Conservation (phyloP, 257 asterid genomes). For the Ophiorrhiza pumila region DNA sequence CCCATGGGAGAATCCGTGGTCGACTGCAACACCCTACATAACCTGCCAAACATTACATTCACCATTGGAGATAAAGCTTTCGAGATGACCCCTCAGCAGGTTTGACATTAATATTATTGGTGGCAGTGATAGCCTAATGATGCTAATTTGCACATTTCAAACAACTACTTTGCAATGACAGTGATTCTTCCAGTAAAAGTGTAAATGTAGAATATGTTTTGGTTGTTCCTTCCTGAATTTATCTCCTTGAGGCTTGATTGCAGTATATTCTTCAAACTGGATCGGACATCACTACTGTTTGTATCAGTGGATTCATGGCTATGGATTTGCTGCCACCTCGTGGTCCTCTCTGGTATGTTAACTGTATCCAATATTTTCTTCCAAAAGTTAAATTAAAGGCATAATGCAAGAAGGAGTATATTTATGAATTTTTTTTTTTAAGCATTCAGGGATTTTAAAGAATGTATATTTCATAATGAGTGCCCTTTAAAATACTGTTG, state of each 20-base stretch:
- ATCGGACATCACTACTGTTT: constrained; percentile 51
- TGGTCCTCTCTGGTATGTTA: constrained; percentile 85
- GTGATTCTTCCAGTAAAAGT: not conserved
- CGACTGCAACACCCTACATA: constrained; percentile 55
- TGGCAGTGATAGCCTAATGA: not conserved
- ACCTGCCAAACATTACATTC: constrained; percentile 67
- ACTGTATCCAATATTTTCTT: not conserved
- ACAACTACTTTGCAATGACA: not conserved
- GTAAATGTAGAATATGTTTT: no score
- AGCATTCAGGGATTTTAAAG: not conserved
- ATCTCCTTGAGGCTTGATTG: constrained; percentile 6
- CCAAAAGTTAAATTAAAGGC: not conserved
- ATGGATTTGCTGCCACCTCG: constrained; percentile 79
- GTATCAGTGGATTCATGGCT: constrained; percentile 93
- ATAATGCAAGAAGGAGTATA: not conserved
- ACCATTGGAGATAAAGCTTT: constrained; percentile 57
- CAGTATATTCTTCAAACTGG: constrained; percentile 84
- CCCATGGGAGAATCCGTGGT: constrained; percentile 75
- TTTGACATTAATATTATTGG: constrained; percentile 13
- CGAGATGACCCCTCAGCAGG: constrained; percentile 84
- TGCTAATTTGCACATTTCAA: not conserved
- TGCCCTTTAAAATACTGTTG: not conserved
- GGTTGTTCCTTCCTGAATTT: not conserved
- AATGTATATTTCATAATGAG: not conserved
- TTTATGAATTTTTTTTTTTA: not conserved